Base-by-base conservation (phyloP, 1,284 basidiomycete species). In the Marasmius fiardii region DNA sequence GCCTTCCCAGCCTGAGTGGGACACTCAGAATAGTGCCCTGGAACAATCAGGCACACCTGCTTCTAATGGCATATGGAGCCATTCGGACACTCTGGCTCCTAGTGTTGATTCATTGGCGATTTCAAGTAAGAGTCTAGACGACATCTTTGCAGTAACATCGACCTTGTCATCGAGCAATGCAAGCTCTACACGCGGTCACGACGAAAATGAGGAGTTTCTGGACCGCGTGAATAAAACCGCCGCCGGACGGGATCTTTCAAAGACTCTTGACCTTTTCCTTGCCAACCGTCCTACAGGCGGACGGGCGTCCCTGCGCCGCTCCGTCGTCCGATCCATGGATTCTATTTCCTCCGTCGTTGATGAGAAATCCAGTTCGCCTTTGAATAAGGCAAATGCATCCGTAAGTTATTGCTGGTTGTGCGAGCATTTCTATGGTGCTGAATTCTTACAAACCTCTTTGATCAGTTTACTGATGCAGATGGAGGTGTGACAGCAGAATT, bases 381-480 rank as follows among this genome's bases (percentile, higher is more conserved):
- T 95, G 58, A 96, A 96, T 75, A 95, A 95, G 74, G 92, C 93
- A 10, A 92, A 93, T 67, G 89, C 88, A 58, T 88, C 92, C 55
- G 90, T 92, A 67, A 65, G 82, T n/a, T n/a, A n/a, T n/a, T n/a
- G n/a, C n/a, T n/a, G n/a, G n/a, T n/a, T 66, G 11, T 47, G 48
- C 51, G 20, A 53, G 37, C 54, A 0, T 4, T 45, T 37, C 34
- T 49, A 20, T n/a, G n/a, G n/a, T n/a, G n/a, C n/a, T n/a, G n/a
- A n/a, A n/a, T n/a, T n/a, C n/a, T n/a, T n/a, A n/a, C n/a, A n/a
- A n/a, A n/a, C n/a, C n/a, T n/a, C n/a, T n/a, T n/a, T n/a, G n/a
- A n/a, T n/a, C 60, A 91, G 86, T 96, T 96, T 73, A 96, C 93
- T 28, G 93, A 95, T 71, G 80, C 90, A 1, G 92, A 95, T 68